phyloP scores from a whole-genome alignment of 163 green algal species.

The Chloroidium sp. region DNA sequence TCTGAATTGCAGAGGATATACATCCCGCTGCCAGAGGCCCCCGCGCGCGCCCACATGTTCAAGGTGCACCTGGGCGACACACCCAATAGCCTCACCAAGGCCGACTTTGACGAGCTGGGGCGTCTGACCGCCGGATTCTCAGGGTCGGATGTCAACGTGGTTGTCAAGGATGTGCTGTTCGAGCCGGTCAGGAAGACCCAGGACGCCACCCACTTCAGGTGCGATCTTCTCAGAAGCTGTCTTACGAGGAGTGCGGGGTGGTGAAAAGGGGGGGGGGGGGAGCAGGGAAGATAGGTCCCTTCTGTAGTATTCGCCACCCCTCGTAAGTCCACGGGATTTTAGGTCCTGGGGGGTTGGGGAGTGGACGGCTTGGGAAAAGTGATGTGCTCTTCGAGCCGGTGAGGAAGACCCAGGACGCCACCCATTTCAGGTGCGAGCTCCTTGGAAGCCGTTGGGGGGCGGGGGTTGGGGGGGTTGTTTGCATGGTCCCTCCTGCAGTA shows the following conservation, averaged over 20 bases:
- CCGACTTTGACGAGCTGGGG: conserved; percentile 62
- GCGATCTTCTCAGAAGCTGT: neutral
- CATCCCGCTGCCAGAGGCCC: conserved; percentile 85
- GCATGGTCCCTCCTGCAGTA: no score
- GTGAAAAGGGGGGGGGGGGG: no score
- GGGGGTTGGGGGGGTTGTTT: no score
- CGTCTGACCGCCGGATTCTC: conserved; percentile 62
- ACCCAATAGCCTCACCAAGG: conserved; percentile 65
- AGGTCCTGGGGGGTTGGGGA: no score
- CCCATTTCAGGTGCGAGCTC: conserved; percentile 72
- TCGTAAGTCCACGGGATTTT: no score
- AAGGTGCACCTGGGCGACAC: conserved; percentile 93
- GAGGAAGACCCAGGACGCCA: conserved; percentile 88
- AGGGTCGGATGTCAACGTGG: conserved; percentile 65
- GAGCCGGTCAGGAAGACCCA: conserved; percentile 91
- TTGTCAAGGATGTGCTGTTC: conserved; percentile 97
- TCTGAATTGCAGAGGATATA: conserved; percentile 71
- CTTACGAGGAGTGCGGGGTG: no score
- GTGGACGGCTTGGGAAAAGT: no score
- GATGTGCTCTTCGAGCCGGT: conserved; percentile 98
- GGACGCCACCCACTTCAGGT: conserved; percentile 92
- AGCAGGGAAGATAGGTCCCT: no score
- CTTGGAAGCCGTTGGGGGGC: no score
- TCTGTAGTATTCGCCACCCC: neutral
- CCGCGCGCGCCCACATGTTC: conserved; percentile 90